Conservation (phyloP, 495 filamentous ascomycete species). For the Daldinia bambusicola region DNA sequence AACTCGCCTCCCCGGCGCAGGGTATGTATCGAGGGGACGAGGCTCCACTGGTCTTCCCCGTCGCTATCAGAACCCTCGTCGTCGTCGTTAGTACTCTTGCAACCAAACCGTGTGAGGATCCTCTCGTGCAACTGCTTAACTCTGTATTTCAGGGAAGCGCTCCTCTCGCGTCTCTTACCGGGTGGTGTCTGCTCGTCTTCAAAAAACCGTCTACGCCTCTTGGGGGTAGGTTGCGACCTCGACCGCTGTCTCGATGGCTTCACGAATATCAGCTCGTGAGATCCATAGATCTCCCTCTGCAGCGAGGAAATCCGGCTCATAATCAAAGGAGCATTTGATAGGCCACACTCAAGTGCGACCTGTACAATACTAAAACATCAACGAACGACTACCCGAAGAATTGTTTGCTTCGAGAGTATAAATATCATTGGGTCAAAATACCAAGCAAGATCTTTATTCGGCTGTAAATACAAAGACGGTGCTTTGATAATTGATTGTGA, state of each 20-base stretch:
- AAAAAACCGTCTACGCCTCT: neutral
- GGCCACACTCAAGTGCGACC: neutral
- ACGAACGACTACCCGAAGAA: neutral
- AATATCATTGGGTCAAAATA: neutral
- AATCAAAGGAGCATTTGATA: neutral
- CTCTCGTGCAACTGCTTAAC: neutral
- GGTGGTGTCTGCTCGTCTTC: neutral
- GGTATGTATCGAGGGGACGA: conserved; percentile 16
- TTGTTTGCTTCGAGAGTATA: neutral
- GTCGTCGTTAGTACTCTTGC: neutral
- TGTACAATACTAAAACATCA: neutral
- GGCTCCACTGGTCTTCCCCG: conserved; percentile 31
- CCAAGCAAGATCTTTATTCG: neutral
- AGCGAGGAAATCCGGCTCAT: neutral
- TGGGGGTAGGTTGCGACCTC: neutral
- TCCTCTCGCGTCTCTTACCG: neutral
- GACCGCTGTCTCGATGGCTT: neutral
- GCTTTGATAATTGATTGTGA: neutral
- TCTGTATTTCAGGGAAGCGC: neutral
- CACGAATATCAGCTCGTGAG: neutral
- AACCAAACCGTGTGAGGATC: neutral
- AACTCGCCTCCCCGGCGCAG: neutral
- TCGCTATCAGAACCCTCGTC: conserved; percentile 22
- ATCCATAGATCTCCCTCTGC: neutral
- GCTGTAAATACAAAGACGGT: neutral